Base-by-base conservation (phyloP, 169 alveolate species). In the Plasmodium yoelii region DNA sequence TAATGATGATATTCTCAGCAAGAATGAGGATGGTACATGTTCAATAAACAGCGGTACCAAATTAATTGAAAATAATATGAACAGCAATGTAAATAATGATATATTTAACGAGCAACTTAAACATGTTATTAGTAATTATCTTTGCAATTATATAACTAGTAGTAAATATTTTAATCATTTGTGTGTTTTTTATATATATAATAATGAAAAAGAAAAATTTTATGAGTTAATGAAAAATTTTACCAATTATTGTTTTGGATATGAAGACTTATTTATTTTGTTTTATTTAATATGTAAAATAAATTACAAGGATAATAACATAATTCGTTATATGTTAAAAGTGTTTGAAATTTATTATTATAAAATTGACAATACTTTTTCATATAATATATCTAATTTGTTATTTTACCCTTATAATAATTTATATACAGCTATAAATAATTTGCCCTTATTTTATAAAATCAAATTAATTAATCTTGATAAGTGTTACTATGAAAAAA, bases 261-360 rank as follows among this genome's bases (percentile, higher is more conserved):
- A 80, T 47, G 90, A 80, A 28, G 90, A 80, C 24, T 60, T 80
- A n/a, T 80, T 80, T 59, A 80, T 80, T 24, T 70, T 80, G 3
- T 80, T 80, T 18, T 80, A 80, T 60, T 65, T 80, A 65, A 34
- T 80, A 18, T 80, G 90, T n/a, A 67, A 24, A 80, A 47, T 80
- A 44, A 80, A 80, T 49, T 67, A 80, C 59, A 80, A 47, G 44
- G 53, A 80, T 15, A 34, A 12, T 12, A 15, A 34, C 28, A 22
- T 80, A 26, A 56, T 80, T 44, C 71, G 56, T 22, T 42, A 39
- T 44, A 59, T 80, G 24, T 22, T 80, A 51, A 51, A 24, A n/a
- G 72, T 65, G 44, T 70, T 80, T 67, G 90, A 80, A 47, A 67
- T 55, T 39, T 65, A 80, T 60, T 80, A 80, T 34, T 80, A 67